phyloP scores from a whole-genome alignment of 169 alveolate genomes.

The Cryptosporidium tyzzeri region DNA sequence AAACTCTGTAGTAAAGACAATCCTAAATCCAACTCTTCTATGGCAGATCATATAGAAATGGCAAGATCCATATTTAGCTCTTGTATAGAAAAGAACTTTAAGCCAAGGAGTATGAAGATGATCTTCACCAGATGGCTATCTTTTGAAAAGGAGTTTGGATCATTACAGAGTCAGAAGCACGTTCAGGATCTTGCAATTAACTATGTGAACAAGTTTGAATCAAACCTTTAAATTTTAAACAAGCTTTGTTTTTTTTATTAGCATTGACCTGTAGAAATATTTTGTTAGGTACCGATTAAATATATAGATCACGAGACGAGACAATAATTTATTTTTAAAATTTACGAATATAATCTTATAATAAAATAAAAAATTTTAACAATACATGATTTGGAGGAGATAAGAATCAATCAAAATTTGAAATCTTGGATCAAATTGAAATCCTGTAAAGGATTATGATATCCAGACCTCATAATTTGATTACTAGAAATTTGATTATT shows the following conservation, averaged over 20 bases:
- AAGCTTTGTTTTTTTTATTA: background rate
- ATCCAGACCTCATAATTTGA: conserved; percentile 13
- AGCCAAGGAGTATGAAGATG: conserved; percentile 82
- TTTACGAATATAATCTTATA: background rate
- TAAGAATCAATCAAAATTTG: background rate
- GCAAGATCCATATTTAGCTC: conserved; percentile 53
- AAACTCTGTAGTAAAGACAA: background rate
- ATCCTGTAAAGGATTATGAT: conserved; percentile 33
- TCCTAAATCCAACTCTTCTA: background rate
- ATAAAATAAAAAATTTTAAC: no score
- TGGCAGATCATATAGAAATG: conserved; percentile 31
- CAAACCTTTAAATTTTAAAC: conserved; percentile 10
- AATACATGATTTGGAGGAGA: background rate
- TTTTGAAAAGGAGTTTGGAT: conserved; percentile 86
- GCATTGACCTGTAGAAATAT: background rate
- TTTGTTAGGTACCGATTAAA: background rate
- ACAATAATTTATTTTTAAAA: background rate
- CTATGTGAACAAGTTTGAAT: conserved; percentile 78
- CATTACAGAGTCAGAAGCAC: conserved; percentile 79
- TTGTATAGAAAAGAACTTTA: conserved; percentile 32
- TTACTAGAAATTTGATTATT: background rate
- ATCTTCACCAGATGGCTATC: conserved; percentile 84
- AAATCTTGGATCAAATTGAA: background rate
- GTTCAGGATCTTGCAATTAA: conserved; percentile 86
- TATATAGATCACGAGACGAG: background rate